phyloP scores from a whole-genome alignment of 2,329 filamentous ascomycete genomes.

The Dryadomyces quercivorus region DNA sequence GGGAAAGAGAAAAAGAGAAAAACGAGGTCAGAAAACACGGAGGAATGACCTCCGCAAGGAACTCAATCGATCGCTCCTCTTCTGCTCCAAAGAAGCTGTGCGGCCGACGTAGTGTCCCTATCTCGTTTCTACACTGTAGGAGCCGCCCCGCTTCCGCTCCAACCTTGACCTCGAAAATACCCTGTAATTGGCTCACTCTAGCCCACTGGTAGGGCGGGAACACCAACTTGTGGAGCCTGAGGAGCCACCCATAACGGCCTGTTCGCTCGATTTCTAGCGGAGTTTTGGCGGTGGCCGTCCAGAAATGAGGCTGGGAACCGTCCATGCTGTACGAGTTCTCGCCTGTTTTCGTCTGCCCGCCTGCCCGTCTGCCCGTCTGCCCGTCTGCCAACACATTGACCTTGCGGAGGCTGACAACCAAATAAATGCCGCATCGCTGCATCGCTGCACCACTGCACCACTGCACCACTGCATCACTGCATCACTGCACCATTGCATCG shows the following conservation, averaged over 20 bases:
- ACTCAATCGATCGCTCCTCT: conserved; percentile 1
- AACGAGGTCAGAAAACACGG: background rate
- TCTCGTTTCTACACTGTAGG: background rate
- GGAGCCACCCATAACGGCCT: background rate
- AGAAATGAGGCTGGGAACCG: background rate
- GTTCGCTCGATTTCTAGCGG: background rate
- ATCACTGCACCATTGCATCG: too few species aligned
- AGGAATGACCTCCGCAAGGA: background rate
- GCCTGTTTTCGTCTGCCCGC: background rate
- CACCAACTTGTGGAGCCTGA: background rate
- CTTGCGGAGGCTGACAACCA: too few species aligned
- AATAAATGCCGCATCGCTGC: too few species aligned
- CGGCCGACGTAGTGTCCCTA: too few species aligned
- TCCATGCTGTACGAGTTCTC: background rate
- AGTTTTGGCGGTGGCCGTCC: background rate
- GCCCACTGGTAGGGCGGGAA: background rate
- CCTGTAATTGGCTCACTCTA: too few species aligned
- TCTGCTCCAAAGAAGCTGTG: background rate
- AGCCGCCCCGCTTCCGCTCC: background rate
- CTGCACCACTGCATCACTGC: too few species aligned
- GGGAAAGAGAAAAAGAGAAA: background rate
- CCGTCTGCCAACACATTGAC: too few species aligned
- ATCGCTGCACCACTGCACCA: too few species aligned
- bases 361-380: too few species aligned
- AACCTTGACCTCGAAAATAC: background rate